Evolutionary conservation across 495 filamentous ascomycete species (phyloP).

Genomic region (Penicillium daleae): DNA sequence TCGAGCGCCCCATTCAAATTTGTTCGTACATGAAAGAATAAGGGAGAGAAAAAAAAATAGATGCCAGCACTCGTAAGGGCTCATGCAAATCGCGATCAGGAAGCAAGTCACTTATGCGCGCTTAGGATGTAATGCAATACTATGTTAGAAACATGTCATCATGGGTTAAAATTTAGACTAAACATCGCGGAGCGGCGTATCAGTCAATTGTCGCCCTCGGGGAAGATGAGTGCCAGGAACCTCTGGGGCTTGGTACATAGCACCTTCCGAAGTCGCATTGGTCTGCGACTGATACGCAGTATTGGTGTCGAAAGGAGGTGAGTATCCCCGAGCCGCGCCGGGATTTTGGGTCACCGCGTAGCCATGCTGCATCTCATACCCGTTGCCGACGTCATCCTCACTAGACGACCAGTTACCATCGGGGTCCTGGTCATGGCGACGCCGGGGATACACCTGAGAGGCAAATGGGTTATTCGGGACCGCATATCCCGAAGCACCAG

Average conservation of each 20-base stretch:
- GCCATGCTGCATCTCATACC: slow-evolving; percentile 49
- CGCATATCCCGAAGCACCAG: slow-evolving; percentile 13
- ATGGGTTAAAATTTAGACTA: neutral
- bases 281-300: slow-evolving; percentile 43
- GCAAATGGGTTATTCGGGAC: slow-evolving; percentile 28
- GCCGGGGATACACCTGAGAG: slow-evolving; percentile 34
- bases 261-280: slow-evolving; percentile 14
- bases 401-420: slow-evolving; percentile 50
- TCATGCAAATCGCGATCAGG: neutral
- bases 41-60: neutral
- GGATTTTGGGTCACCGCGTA: slow-evolving; percentile 36
- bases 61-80: neutral
- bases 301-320: slow-evolving; percentile 33
- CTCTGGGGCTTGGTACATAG: slow-evolving; percentile 14
- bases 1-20: neutral
- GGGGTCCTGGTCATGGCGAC: slow-evolving; percentile 34
- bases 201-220: slow-evolving; percentile 31
- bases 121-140: neutral
- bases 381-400: slow-evolving; percentile 44
- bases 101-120: neutral
- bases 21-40: neutral
- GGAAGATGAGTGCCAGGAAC: slow-evolving; percentile 17
- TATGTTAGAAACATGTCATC: neutral
- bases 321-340: slow-evolving; percentile 15
- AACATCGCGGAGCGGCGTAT: slow-evolving; percentile 19